Conservation (phyloP, 2,329 filamentous ascomycete genomes). For the Cadophora gregata region DNA sequence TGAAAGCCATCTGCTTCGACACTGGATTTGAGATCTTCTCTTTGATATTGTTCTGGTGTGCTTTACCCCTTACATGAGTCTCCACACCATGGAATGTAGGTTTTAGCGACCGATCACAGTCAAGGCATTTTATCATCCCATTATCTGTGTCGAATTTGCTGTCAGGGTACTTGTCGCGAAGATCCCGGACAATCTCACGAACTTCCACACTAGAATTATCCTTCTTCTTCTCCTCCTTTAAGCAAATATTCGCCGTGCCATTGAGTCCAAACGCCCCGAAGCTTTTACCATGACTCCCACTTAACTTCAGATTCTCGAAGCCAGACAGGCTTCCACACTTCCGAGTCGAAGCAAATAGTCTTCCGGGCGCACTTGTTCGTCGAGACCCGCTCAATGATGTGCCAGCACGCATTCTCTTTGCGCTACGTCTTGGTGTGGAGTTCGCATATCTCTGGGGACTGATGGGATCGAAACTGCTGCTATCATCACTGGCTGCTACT, state of each 20-base stretch:
- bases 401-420: slow-evolving; percentile 1
- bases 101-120: slow-evolving; percentile 16
- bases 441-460: slow-evolving; percentile 25
- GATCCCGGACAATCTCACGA: neutral
- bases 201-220: neutral
- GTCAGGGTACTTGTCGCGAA: slow-evolving; percentile 15
- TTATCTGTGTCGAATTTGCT: slow-evolving; percentile 16
- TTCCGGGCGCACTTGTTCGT: slow-evolving; percentile 17
- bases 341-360: neutral
- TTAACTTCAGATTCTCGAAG: neutral
- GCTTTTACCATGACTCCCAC: neutral
- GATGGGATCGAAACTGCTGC: slow-evolving; percentile 23
- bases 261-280: neutral
- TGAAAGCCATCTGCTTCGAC: neutral
- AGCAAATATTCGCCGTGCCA: neutral
- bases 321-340: neutral
- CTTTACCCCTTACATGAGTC: slow-evolving; percentile 20
- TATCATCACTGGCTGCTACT: slow-evolving; percentile 26
- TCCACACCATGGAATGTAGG: slow-evolving; percentile 13
- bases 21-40: neutral
- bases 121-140: slow-evolving; percentile 20
- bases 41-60: slow-evolving; percentile 6
- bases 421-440: slow-evolving; percentile 23
- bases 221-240: slow-evolving; percentile 16
- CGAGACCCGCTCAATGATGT: slow-evolving; percentile 21